A percentile compares a stretch with the other conserved stretches of the same genome.
These are phyloP conservation scores for Suzukiozyma palmioleophila DNA, from an alignment of 1,139 yeast species.

Conservation along the genomic window DNA sequence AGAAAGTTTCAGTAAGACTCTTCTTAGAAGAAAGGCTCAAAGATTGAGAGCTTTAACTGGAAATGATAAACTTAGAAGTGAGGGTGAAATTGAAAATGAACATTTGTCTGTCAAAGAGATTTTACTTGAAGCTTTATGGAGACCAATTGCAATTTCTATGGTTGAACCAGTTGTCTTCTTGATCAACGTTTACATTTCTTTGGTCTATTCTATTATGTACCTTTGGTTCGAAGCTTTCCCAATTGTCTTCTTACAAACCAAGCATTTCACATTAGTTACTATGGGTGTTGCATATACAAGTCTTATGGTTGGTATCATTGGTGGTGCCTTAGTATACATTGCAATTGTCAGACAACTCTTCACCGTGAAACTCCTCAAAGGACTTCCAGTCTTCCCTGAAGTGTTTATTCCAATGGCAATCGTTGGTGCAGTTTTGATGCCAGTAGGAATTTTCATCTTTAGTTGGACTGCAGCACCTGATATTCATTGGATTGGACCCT, in stretches of 20 bases:
- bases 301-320: conserved; percentile 39
- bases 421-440: conserved; percentile 38
- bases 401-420: conserved; percentile 41
- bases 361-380: conserved; percentile 20
- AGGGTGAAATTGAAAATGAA: conserved; percentile 24
- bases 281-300: conserved; percentile 45
- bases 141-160: conserved; percentile 41
- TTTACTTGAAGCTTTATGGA: conserved; percentile 42
- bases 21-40: conserved; percentile 32
- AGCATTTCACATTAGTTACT: conserved; percentile 46
- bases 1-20: conserved; percentile 30
- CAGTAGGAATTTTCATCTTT: conserved; percentile 43
- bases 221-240: conserved; percentile 64
- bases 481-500: conserved; percentile 41
- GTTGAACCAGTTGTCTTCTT: conserved; percentile 44
- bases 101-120: conserved; percentile 17
- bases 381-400: conserved; percentile 31
- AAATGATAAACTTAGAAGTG: conserved; percentile 24
- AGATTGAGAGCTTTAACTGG: conserved; percentile 34
- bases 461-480: conserved; percentile 45
- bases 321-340: conserved; percentile 23
- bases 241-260: conserved; percentile 41
- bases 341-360: conserved; percentile 18
- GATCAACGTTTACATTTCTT: conserved; percentile 47
- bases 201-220: conserved; percentile 52